A percentile compares a stretch with the other conserved stretches of the same genome.
Conservation (phyloP, 768 basidiomycete species). For the Lactarius akahatsu region DNA sequence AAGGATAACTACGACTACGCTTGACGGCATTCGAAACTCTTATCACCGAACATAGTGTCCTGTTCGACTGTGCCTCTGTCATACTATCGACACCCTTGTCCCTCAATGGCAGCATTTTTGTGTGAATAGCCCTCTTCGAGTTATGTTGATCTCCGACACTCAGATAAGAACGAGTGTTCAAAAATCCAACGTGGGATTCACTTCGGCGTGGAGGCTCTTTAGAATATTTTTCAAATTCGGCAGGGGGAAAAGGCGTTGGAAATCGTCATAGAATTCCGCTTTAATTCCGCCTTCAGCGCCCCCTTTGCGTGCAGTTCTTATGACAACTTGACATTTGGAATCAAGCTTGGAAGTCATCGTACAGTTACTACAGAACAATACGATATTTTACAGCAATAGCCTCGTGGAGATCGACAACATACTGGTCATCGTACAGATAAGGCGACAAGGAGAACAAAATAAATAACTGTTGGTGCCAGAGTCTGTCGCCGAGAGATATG, state of each 20-base stretch:
- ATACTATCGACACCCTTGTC: not conserved
- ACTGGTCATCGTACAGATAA: conserved; percentile 20
- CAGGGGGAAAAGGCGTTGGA: not conserved
- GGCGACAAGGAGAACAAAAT: not conserved
- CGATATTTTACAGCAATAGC: conserved; percentile 13
- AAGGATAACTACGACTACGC: conserved; percentile 21
- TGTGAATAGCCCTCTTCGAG: not conserved
- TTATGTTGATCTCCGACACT: not conserved
- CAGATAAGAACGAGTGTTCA: not conserved
- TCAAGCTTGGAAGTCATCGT: not conserved
- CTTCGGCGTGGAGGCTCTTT: not conserved
- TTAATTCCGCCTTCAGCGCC: not conserved
- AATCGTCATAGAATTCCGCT: not conserved
- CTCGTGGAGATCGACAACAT: conserved; percentile 7
- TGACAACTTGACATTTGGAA: too few relatives aligned
- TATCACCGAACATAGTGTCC: not conserved
- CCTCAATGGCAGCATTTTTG: not conserved
- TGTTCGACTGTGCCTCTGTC: not conserved
- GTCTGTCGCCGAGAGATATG: conserved; percentile 10
- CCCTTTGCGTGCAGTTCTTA: too few relatives aligned
- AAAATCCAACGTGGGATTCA: not conserved
- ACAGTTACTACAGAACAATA: not conserved
- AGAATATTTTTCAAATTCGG: not conserved
- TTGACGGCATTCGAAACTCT: not conserved
- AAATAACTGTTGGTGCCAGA: conserved; percentile 12